phyloP scores from a whole-genome alignment of 2,329 filamentous ascomycete genomes.

The Fusarium odoratissimum region DNA sequence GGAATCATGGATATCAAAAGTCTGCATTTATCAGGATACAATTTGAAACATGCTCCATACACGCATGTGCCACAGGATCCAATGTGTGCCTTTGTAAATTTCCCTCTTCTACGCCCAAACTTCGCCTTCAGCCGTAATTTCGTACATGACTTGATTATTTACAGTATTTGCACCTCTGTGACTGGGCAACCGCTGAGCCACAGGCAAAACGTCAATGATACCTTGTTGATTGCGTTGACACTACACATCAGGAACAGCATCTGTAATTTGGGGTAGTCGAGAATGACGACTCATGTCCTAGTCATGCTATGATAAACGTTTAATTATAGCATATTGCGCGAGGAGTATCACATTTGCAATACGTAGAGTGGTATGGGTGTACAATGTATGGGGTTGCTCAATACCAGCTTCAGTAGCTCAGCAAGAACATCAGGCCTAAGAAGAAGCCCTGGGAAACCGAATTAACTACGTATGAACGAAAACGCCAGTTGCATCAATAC shows the following conservation, averaged over 20 bases:
- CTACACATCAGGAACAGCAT: background rate
- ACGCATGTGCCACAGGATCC: background rate
- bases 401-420: background rate
- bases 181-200: constrained; percentile 37
- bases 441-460: background rate
- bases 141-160: constrained; percentile 14
- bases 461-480: background rate
- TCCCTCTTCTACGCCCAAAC: background rate
- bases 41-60: constrained; percentile 25
- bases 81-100: background rate
- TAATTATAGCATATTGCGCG: background rate
- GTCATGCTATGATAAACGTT: background rate
- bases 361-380: background rate
- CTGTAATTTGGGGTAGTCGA: background rate
- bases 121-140: background rate
- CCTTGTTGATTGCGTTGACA: constrained; percentile 26
- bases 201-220: constrained; percentile 36
- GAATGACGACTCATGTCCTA: background rate
- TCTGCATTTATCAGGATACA: constrained; percentile 8
- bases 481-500: background rate
- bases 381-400: background rate
- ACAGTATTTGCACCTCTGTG: background rate
- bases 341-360: background rate
- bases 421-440: background rate
- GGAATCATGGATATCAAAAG: background rate